Evolutionary conservation across 2,329 filamentous ascomycete genomes (phyloP), one percentile per base, ranked within the genome.

Genomic region (Bipolaris gigantea): DNA sequence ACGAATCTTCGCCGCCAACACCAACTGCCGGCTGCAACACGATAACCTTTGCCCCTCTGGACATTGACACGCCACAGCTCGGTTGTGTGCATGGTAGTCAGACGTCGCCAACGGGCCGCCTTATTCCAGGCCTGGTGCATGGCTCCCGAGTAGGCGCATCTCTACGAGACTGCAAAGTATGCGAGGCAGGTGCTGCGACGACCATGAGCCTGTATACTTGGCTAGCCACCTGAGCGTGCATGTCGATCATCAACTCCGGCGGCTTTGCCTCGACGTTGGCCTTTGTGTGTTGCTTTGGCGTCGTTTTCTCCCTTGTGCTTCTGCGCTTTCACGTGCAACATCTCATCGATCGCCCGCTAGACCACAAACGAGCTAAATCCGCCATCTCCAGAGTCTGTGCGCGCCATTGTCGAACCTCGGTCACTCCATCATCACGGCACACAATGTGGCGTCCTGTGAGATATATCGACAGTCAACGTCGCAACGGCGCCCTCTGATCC

Each of bases 361-460:
- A 59, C 55, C 10, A 9, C 55, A 62, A 21, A 18, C 3, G 34
- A 25, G 11, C 43, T 51, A 57, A 36, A 21, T 53, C 60, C 53
- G 46, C 51, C 54, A 55, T 55, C 56, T 57, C 61, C 64, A 60
- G 62, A 63, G 56, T 62, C 61, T 51, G 58, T 61, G 60, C 55
- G 52, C 55, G 48, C 46, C 46, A 56, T 30, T 32, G 54, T 52
- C 53, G 59, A 59, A 64, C 66, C 67, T 67, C 63, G 67, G 66
- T 60, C 62, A 63, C 57, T 65, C 56, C 56, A 66, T 55, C 41
- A 36, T 34, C 39, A 51, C 35, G 47, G 34, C 34, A 53, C 53
- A 56, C 49, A 57, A 30, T 30, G 38, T 23, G 34, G 19, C 25
- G 32, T 27, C 18, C 19, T 53, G 53, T 53, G 50, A 21, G 32